Conservation (phyloP, 768 basidiomycete species). For the Mycena capillaripes region DNA sequence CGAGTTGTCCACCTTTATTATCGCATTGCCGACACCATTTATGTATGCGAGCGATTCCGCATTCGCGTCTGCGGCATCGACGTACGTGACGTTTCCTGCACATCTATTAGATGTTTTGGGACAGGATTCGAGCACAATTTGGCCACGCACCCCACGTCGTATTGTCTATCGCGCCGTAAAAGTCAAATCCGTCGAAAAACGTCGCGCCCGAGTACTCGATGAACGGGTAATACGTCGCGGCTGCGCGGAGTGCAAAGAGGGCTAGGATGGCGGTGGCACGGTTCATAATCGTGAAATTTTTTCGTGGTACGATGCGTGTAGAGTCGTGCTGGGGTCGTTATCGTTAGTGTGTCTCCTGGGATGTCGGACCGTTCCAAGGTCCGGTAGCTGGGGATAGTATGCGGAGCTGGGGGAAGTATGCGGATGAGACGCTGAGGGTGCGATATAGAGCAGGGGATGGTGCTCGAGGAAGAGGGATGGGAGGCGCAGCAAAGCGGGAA, state of each 20-base stretch:
- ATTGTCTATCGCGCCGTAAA: conserved; percentile 35
- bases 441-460: neutral
- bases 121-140: neutral
- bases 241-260: neutral
- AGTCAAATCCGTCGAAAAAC: conserved; percentile 36
- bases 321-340: neutral
- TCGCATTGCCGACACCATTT: conserved; percentile 71
- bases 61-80: conserved; percentile 61
- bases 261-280: neutral
- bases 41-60: conserved; percentile 69
- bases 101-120: neutral
- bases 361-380: neutral
- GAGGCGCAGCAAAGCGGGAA: neutral
- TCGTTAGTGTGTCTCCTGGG: neutral
- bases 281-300: conserved; percentile 6
- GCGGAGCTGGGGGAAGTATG: neutral
- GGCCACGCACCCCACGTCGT: conserved; percentile 36
- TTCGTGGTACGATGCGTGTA: neutral
- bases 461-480: neutral
- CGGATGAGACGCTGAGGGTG: neutral
- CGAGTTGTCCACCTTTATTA: conserved; percentile 83
- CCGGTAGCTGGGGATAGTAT: no score
- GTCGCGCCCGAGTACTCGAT: conserved; percentile 27
- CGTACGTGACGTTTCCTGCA: conserved; percentile 75
- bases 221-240: conserved; percentile 31